Evolutionary conservation across 2,329 filamentous ascomycete genomes (phyloP).

Genomic region (Thermothelomyces thermophilus): DNA sequence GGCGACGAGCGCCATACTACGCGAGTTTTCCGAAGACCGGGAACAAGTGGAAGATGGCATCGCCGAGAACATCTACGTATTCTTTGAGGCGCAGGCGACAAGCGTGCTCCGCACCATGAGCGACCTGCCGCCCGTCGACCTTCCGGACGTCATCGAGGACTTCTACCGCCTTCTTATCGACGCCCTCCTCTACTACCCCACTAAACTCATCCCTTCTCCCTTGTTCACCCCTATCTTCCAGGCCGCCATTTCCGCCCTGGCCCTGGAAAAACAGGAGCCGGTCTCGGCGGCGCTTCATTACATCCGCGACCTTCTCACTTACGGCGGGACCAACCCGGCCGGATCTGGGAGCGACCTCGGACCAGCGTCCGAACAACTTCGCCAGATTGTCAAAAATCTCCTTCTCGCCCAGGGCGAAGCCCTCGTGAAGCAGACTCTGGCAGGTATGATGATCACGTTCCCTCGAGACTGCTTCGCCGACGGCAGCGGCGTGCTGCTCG

Average conservation of each 20-base stretch:
- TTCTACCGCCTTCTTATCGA: slow-evolving; percentile 93
- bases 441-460: slow-evolving; percentile 99
- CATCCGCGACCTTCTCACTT: slow-evolving; percentile 82
- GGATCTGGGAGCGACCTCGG: slow-evolving; percentile 52
- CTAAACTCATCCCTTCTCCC: slow-evolving; percentile 70
- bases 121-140: slow-evolving; percentile 65
- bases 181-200: slow-evolving; percentile 86
- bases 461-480: slow-evolving; percentile 93
- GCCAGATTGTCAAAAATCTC: slow-evolving; percentile 65
- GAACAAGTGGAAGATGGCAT: slow-evolving; percentile 78
- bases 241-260: slow-evolving; percentile 78
- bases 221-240: slow-evolving; percentile 79
- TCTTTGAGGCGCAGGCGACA: slow-evolving; percentile 89
- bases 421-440: slow-evolving; percentile 82
- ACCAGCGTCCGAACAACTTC: slow-evolving; percentile 61
- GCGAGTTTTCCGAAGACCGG: slow-evolving; percentile 88
- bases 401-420: slow-evolving; percentile 64
- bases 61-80: slow-evolving; percentile 81
- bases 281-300: slow-evolving; percentile 90
- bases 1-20: slow-evolving; percentile 90
- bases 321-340: slow-evolving; percentile 69
- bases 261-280: slow-evolving; percentile 84
- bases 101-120: slow-evolving; percentile 86
- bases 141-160: slow-evolving; percentile 84
- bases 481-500: slow-evolving; percentile 84